Percentiles rank a stretch among this genome's conserved stretches.
These are phyloP conservation scores for Chiua virens DNA, from an alignment of 768 basidiomycete species.

Conservation along the genomic window DNA sequence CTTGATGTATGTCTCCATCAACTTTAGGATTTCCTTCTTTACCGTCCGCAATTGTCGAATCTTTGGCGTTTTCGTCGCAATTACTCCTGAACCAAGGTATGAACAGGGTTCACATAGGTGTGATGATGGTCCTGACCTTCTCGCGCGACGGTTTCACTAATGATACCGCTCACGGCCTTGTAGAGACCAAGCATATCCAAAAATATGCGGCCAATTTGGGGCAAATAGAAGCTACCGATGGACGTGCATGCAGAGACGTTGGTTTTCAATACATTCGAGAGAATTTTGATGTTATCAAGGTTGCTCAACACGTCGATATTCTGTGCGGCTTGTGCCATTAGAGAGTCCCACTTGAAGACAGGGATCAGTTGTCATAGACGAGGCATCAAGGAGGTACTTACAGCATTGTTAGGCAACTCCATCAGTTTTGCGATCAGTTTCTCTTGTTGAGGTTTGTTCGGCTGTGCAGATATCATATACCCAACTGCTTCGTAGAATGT, in stretches of 20 bases:
- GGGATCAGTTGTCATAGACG: neutral
- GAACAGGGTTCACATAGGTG: constrained; percentile 1
- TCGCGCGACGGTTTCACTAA: constrained; percentile 87
- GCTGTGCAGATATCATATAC: constrained; percentile 99
- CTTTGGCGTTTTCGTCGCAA: constrained; percentile 97
- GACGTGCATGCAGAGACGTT: constrained; percentile 98
- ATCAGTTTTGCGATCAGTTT: constrained; percentile 92
- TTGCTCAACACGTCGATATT: constrained; percentile 91
- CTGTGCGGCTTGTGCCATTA: constrained; percentile 94
- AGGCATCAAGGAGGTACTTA: constrained; percentile 38
- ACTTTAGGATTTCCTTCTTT: constrained; percentile 96
- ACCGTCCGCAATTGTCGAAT: constrained; percentile 92
- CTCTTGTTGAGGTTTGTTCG: constrained; percentile 96
- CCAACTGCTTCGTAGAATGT: constrained; percentile 99
- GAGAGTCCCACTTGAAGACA: constrained; percentile 80
- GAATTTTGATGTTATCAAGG: constrained; percentile 92
- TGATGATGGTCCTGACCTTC: constrained; percentile 53
- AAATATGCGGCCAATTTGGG: constrained; percentile 96
- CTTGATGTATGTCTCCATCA: constrained; percentile 97
- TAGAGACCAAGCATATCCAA: constrained; percentile 98
- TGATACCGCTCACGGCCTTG: constrained; percentile 95
- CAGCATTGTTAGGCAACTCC: constrained; percentile 96
- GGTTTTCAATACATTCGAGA: constrained; percentile 96
- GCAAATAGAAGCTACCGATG: constrained; percentile 94
- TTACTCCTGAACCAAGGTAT: constrained; percentile 53